Conservation (phyloP, 2,329 filamentous ascomycete genomes). For the Colletotrichum chlorophyti region DNA sequence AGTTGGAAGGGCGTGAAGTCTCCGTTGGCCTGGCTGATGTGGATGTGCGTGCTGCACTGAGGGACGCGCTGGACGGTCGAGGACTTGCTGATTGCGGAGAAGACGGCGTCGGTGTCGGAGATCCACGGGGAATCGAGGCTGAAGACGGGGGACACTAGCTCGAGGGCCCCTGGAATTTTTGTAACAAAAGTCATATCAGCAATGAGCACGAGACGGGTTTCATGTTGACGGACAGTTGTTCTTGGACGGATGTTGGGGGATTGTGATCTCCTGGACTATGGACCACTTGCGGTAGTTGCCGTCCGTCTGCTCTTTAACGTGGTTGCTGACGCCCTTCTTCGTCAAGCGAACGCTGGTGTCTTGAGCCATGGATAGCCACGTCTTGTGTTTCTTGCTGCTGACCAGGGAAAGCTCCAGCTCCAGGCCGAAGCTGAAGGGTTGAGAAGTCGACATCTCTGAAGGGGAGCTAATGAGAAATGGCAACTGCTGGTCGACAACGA, state of each 20-base stretch:
- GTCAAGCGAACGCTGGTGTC: constrained; percentile 40
- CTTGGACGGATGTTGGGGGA: constrained; percentile 39
- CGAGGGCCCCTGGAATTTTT: constrained; percentile 41
- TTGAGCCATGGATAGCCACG: constrained; percentile 42
- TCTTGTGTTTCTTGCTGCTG: constrained; percentile 39
- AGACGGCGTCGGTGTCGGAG: constrained; percentile 39
- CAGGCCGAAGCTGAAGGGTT: constrained; percentile 39
- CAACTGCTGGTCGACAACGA: too few species aligned
- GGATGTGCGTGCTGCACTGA: constrained; percentile 46
- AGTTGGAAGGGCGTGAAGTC: constrained; percentile 33
- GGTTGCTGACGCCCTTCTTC: constrained; percentile 41
- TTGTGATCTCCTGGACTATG: constrained; percentile 44
- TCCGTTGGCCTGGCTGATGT: constrained; percentile 36
- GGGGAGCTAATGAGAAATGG: too few species aligned
- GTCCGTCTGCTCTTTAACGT: constrained; percentile 39
- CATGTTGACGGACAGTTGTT: constrained; percentile 41
- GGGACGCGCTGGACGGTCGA: constrained; percentile 35
- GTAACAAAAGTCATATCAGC: too few species aligned
- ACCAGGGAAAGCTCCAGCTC: constrained; percentile 46
- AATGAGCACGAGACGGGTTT: neutral
- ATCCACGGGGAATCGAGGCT: constrained; percentile 36
- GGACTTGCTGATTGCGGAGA: constrained; percentile 33
- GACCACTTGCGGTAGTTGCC: constrained; percentile 45
- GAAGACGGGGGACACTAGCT: constrained; percentile 46
- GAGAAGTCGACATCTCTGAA: constrained; percentile 4